Evolutionary conservation across 495 filamentous ascomycete species (phyloP), one percentile per base, ranked within the genome.

Genomic region (Talaromyces adpressus): DNA sequence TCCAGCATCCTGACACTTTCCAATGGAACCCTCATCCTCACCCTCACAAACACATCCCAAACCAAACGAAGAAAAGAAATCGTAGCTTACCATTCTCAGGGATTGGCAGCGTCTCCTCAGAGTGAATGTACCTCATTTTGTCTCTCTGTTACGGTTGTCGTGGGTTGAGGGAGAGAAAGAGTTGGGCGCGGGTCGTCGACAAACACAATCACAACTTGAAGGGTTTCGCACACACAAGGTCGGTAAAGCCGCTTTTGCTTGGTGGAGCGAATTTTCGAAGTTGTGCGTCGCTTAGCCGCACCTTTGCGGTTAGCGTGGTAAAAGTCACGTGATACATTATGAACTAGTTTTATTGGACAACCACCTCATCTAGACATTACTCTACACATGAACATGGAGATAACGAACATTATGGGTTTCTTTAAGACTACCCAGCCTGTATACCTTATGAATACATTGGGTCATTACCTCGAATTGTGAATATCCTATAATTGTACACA

Each of bases 111-210:
- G 86, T 85, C 87, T 98, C 93, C 82, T 90, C 82, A 73, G 90
- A 93, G 84, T 97, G 91, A 83, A 98, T 97, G 88, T 96, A 96
- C 84, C 89, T 90, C 92, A 97, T 97, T 79, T 89, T 94, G 85
- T 75, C 78, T 79, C 76, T 73, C 75, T 78, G 71, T 71, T 73
- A 71, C 72, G 70, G 66, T 71, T 79, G 73, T 77, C 73, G 25
- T 52, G 60, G 41, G 23, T 75, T 77, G 76, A 76, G 77, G 73
- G 76, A 70, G 72, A 70, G 71, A 77, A 27, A 62, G 60, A 62
- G 8, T 52, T 78, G 25, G 39, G 41, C 74, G 74, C 69, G 70
- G 70, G 70, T 72, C 71, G 72, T 73, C 69, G 71, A 74, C 27
- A 16, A 34, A 57, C 11, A n/a, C n/a, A 57, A 57, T 57, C 54